These are phyloP conservation scores for Bidens hawaiensis DNA, from an alignment of 140 eudicot species.

Conservation along the genomic window DNA sequence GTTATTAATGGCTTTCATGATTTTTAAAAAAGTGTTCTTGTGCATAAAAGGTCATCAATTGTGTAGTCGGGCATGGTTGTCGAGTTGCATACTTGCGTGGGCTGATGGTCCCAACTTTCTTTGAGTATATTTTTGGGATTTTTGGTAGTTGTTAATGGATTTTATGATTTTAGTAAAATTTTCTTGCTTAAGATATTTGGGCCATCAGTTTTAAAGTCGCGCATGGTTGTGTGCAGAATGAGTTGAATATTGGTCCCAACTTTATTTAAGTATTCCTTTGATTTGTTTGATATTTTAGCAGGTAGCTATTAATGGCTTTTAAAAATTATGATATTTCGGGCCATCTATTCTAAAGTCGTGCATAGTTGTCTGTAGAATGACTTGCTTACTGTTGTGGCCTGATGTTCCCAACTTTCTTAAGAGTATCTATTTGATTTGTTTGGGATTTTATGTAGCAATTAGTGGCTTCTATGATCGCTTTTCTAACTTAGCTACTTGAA, in stretches of 20 bases:
- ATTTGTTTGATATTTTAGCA: not conserved
- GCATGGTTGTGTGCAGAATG: not conserved
- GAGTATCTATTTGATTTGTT: not conserved
- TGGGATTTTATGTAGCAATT: too few relatives aligned
- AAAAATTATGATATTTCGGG: not conserved
- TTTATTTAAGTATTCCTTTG: not conserved
- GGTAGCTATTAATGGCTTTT: not conserved
- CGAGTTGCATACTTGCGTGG: too few relatives aligned
- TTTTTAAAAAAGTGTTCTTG: too few relatives aligned
- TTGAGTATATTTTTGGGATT: not conserved
- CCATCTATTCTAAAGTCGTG: not conserved
- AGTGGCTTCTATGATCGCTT: too few relatives aligned
- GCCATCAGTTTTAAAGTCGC: not conserved
- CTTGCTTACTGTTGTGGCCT: not conserved
- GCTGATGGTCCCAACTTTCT: not conserved
- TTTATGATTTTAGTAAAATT: not conserved
- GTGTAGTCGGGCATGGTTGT: too few relatives aligned
- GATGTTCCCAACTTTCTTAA: not conserved
- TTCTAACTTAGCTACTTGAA: not conserved
- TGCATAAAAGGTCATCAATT: too few relatives aligned
- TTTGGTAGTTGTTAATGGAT: not conserved
- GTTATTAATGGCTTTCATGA: too few relatives aligned
- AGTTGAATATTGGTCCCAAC: not conserved
- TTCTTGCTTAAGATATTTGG: not conserved
- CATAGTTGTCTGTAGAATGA: not conserved